phyloP scores from a whole-genome alignment of 352 stramenopile genomes.

The Peronospora destructor region DNA sequence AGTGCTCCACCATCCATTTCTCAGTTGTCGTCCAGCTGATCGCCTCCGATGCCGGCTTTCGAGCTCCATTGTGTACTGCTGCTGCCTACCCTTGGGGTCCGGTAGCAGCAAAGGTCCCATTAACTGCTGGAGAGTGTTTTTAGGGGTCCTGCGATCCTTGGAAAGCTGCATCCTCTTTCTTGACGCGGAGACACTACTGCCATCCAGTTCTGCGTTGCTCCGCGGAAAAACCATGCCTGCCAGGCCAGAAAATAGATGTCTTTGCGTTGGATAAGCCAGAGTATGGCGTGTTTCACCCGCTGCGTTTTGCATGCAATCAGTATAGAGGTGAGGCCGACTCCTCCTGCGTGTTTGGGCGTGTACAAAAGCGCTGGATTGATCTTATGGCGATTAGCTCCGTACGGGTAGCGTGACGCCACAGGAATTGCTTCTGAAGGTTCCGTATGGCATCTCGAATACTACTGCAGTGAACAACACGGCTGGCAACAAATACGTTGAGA shows the following conservation, averaged over 20 bases:
- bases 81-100: no score
- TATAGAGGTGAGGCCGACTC: not conserved
- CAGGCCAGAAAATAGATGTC: not conserved
- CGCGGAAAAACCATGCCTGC: not conserved
- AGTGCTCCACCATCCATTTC: no score
- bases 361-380: constrained; percentile 2
- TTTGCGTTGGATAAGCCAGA: not conserved
- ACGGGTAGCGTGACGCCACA: not conserved
- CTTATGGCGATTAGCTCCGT: not conserved
- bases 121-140: no score
- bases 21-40: no score
- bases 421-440: constrained; percentile 2
- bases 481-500: not conserved
- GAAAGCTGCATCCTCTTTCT: no score
- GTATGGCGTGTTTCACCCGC: not conserved
- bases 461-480: not conserved
- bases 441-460: not conserved
- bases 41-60: no score
- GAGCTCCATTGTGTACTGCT: no score
- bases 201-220: no score
- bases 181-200: no score
- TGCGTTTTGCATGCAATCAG: not conserved
- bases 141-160: no score
- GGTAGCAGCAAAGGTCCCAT: no score
- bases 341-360: no score